Evolutionary conservation across 306 rosid species (phyloP).

Genomic region (Dicorynia guianensis): DNA sequence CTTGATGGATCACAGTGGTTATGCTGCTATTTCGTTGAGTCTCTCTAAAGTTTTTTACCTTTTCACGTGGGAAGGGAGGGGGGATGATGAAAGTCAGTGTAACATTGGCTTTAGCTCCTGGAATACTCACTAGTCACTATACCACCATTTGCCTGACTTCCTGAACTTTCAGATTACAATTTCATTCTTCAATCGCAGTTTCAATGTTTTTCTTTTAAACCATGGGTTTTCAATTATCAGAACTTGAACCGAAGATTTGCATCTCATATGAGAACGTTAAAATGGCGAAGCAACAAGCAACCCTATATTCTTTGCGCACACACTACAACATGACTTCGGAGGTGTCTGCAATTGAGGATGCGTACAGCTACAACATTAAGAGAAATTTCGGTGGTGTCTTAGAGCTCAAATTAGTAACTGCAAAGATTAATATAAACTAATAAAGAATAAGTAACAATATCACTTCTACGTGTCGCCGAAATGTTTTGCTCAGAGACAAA

Average conservation of each 20-base stretch:
- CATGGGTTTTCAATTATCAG: too few relatives aligned
- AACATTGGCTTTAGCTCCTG: too few relatives aligned
- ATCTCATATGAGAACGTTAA: too few relatives aligned
- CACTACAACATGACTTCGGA: neutral
- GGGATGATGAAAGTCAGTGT: neutral
- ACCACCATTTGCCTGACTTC: too few relatives aligned
- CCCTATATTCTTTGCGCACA: too few relatives aligned
- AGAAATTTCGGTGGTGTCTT: neutral
- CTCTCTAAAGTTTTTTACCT: too few relatives aligned
- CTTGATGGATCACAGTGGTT: constrained; percentile 1
- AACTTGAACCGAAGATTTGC: too few relatives aligned
- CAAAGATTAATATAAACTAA: neutral
- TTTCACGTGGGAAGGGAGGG: neutral
- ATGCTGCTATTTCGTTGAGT: neutral
- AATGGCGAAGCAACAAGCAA: too few relatives aligned
- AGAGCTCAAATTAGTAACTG: neutral
- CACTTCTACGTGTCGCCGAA: neutral
- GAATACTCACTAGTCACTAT: too few relatives aligned
- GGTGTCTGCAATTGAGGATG: neutral
- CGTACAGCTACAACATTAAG: neutral
- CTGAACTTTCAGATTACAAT: too few relatives aligned
- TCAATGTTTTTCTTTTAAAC: too few relatives aligned
- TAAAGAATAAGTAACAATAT: neutral
- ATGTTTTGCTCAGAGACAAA: constrained; percentile 5
- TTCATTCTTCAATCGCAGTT: too few relatives aligned